Conservation (phyloP, 306 rosid genomes). For the Argentina anserina region DNA sequence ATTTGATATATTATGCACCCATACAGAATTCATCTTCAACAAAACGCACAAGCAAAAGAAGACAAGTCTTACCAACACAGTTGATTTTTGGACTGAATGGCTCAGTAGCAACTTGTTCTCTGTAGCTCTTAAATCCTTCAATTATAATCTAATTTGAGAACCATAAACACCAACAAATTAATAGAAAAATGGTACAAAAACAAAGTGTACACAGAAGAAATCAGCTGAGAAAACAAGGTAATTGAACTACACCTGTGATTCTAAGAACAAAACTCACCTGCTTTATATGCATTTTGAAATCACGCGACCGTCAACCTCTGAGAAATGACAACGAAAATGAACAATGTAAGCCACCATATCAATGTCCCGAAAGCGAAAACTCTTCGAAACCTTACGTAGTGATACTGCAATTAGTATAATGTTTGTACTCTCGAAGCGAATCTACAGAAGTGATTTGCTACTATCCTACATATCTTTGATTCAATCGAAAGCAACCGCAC, state of each 20-base stretch:
- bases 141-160: slow-evolving; percentile 56
- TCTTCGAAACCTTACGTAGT: not conserved
- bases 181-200: not conserved
- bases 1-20: not conserved
- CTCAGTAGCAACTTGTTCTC: slow-evolving; percentile 88
- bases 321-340: not conserved
- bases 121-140: slow-evolving; percentile 96
- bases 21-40: slow-evolving; percentile 1
- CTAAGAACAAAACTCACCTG: slow-evolving; percentile 78
- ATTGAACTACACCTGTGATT: slow-evolving; percentile 1
- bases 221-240: not conserved
- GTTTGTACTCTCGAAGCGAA: not conserved
- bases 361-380: not conserved
- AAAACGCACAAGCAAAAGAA: slow-evolving; percentile 16
- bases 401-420: not conserved
- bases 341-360: not conserved
- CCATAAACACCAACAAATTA: slow-evolving; percentile 10
- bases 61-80: slow-evolving; percentile 77
- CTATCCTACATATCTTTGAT: not conserved
- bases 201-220: not conserved
- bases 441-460: not conserved
- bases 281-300: slow-evolving; percentile 78
- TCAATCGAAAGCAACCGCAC: not conserved
- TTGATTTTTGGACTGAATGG: slow-evolving; percentile 94
- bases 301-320: slow-evolving; percentile 34